phyloP scores from a whole-genome alignment of 768 basidiomycete species.

The Pleurotus djamor region DNA sequence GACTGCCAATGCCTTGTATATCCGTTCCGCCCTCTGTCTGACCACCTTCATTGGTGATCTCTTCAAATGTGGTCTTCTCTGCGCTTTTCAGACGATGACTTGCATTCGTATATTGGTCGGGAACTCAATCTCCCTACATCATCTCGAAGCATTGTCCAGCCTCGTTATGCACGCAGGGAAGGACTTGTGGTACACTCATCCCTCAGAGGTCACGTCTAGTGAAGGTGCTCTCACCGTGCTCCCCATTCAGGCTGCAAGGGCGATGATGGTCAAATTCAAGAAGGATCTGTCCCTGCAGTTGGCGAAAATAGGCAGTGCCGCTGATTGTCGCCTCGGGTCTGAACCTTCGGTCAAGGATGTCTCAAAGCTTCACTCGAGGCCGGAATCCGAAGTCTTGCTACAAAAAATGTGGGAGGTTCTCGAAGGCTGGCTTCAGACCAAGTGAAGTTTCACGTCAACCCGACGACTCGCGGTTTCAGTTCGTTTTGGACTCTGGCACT shows the following conservation, averaged over 20 bases:
- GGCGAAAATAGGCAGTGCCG: not conserved
- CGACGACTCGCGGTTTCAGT: too few relatives aligned
- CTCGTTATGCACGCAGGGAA: constrained; percentile 17
- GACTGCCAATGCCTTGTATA: constrained; percentile 14
- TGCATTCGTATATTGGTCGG: constrained; percentile 19
- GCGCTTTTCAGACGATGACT: constrained; percentile 14
- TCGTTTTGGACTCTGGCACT: too few relatives aligned
- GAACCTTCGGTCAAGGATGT: too few relatives aligned
- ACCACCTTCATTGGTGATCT: constrained; percentile 25
- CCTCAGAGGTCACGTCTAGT: not conserved
- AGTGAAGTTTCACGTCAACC: too few relatives aligned
- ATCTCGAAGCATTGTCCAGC: constrained; percentile 19
- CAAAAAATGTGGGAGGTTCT: too few relatives aligned
- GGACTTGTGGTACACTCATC: not conserved
- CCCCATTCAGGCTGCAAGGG: not conserved
- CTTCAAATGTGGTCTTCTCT: constrained; percentile 18
- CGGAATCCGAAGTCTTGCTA: too few relatives aligned
- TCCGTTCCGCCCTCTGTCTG: constrained; percentile 16
- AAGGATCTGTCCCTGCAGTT: not conserved
- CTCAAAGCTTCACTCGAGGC: too few relatives aligned
- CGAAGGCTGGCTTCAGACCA: too few relatives aligned
- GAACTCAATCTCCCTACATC: constrained; percentile 20
- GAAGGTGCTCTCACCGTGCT: not conserved
- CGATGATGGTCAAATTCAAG: not conserved
- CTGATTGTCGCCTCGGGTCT: too few relatives aligned